phyloP scores from a whole-genome alignment of 2,329 filamentous ascomycete species.

The Teratosphaeria gauchensis region DNA sequence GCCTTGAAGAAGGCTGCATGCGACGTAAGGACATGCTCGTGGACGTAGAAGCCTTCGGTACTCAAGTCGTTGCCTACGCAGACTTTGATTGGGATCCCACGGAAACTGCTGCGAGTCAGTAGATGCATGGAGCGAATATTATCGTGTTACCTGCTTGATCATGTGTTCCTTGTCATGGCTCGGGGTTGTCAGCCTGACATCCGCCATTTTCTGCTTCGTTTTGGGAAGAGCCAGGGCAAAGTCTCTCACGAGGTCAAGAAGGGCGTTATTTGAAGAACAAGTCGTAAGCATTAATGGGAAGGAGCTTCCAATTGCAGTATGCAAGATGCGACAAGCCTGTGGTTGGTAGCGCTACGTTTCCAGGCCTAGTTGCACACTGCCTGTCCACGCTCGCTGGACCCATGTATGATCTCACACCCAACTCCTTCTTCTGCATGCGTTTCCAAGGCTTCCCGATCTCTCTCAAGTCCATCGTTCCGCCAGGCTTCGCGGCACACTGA shows the following conservation, averaged over 20 bases:
- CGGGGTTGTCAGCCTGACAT: neutral
- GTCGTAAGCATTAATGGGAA: no score
- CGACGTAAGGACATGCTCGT: neutral
- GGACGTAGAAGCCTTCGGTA: neutral
- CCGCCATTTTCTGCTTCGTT: neutral
- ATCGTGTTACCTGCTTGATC: neutral
- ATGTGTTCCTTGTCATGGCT: neutral
- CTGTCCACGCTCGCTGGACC: no score
- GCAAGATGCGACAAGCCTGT: no score
- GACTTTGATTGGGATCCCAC: neutral
- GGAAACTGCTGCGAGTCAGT: neutral
- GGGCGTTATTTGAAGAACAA: no score
- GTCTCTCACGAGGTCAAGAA: no score
- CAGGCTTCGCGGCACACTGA: neutral
- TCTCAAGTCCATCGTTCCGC: neutral
- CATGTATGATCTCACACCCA: no score
- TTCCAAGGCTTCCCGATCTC: neutral
- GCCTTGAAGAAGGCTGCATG: conserved; percentile 9
- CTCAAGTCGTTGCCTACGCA: neutral
- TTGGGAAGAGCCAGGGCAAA: no score
- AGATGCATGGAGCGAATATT: neutral
- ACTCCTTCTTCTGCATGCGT: no score
- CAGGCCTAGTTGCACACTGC: no score
- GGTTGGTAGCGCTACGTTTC: no score
- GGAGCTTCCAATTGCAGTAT: no score